phyloP scores from a whole-genome alignment of 768 basidiomycete genomes.

The Asterophora lycoperdoides region DNA sequence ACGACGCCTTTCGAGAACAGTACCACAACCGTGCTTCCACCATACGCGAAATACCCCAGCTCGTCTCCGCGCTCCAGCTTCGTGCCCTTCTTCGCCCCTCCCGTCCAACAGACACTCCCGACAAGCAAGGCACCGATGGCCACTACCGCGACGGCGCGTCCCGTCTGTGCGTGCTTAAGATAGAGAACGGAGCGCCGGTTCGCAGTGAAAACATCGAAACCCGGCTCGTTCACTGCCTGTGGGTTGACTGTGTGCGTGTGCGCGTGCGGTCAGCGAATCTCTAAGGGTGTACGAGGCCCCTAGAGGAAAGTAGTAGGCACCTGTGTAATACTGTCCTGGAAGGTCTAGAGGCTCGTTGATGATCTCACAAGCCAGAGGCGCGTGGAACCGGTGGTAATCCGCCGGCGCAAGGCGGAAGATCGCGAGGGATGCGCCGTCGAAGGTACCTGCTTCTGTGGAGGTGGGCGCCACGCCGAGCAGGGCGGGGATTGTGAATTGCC shows the following conservation, averaged over 20 bases:
- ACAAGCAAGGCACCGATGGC: conserved; percentile 82
- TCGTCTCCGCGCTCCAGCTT: conserved; percentile 61
- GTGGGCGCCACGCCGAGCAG: conserved; percentile 47
- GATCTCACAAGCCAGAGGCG: conserved; percentile 56
- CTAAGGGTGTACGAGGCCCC: neutral
- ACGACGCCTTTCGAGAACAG: conserved; percentile 53
- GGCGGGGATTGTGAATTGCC: conserved; percentile 59
- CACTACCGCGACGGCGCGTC: conserved; percentile 57
- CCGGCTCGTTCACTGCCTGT: conserved; percentile 66
- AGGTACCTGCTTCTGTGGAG: conserved; percentile 37
- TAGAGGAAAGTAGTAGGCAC: conserved; percentile 22
- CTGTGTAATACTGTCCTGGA: conserved; percentile 59
- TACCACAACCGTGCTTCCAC: conserved; percentile 67
- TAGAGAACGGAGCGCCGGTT: conserved; percentile 57
- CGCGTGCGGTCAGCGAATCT: neutral
- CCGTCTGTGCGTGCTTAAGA: conserved; percentile 42
- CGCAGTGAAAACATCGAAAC: conserved; percentile 61
- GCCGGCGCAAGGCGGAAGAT: conserved; percentile 75
- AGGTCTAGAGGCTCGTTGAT: conserved; percentile 39
- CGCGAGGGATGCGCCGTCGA: conserved; percentile 49
- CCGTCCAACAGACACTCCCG: conserved; percentile 68
- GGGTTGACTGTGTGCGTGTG: conserved; percentile 53
- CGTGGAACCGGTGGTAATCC: conserved; percentile 81
- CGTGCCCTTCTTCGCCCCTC: conserved; percentile 35
- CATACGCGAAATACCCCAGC: conserved; percentile 67